Evolutionary conservation across 805 yeast genomes (phyloP).

Genomic region (Cyberlindnera suaveolens): DNA sequence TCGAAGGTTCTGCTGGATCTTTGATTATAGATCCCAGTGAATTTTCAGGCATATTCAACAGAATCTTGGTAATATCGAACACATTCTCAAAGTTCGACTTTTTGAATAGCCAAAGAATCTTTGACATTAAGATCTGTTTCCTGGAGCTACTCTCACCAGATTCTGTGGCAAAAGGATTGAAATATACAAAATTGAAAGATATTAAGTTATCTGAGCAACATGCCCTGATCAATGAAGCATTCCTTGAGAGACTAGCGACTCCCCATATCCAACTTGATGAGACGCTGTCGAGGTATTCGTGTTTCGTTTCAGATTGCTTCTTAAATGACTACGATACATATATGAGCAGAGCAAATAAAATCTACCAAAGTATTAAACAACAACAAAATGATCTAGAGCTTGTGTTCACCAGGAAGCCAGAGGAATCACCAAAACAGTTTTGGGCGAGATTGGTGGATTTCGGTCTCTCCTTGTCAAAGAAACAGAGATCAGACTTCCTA

Average conservation of each 20-base stretch:
- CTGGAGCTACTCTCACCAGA: background rate
- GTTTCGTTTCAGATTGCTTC: conserved; percentile 30
- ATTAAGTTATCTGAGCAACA: background rate
- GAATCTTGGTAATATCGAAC: background rate
- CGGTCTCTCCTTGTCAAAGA: conserved; percentile 6
- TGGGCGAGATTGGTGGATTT: conserved; percentile 6
- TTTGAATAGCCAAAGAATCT: background rate
- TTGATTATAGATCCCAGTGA: too few species aligned
- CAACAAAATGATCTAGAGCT: conserved; percentile 28
- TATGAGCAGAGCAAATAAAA: conserved; percentile 32
- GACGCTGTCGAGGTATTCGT: conserved; percentile 34
- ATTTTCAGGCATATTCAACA: background rate
- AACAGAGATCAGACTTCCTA: conserved; percentile 1
- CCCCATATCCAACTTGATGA: conserved; percentile 39
- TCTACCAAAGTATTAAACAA: conserved; percentile 27
- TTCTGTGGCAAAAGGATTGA: too few species aligned
- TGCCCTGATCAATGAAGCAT: background rate
- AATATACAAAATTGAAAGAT: background rate
- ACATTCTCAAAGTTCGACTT: background rate
- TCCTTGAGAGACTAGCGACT: conserved; percentile 24
- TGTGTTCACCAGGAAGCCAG: conserved; percentile 24
- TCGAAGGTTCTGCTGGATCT: too few species aligned
- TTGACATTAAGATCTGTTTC: background rate
- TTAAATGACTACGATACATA: conserved; percentile 27
- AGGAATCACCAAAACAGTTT: conserved; percentile 1